A percentile compares a stretch with the other conserved stretches of the same genome.
phyloP scores from a whole-genome alignment of 345 rosid species.

The Eucalyptus grandis region DNA sequence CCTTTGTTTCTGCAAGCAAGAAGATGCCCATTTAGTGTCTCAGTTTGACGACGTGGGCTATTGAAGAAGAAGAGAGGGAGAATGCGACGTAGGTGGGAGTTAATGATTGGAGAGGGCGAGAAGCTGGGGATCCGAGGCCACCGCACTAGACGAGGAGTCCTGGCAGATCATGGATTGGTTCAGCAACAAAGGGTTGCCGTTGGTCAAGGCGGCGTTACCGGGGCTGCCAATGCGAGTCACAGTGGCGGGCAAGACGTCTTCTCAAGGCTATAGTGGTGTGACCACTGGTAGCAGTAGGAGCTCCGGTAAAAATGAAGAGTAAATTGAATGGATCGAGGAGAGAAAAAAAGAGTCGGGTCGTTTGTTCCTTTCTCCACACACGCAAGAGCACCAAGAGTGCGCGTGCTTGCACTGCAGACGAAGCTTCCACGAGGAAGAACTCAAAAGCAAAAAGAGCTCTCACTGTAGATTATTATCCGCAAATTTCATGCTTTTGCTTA shows the following conservation, averaged over 20 bases:
- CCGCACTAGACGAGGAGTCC: conserved; percentile 21
- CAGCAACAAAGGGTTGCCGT: conserved; percentile 29
- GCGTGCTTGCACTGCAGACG: not conserved
- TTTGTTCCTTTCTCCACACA: not conserved
- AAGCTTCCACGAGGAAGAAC: not conserved
- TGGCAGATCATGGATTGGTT: conserved; percentile 16
- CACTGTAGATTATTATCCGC: not conserved
- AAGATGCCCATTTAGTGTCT: conserved; percentile 27
- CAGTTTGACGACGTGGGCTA: conserved; percentile 37
- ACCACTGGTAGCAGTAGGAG: conserved; percentile 3
- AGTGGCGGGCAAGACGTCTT: not conserved
- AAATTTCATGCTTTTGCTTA: not conserved
- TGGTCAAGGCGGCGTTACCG: conserved; percentile 12
- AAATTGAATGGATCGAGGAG: not conserved
- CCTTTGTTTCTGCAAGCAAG: conserved; percentile 8
- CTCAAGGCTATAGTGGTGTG: conserved; percentile 2
- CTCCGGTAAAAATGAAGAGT: not conserved
- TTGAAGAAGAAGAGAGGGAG: conserved; percentile 3
- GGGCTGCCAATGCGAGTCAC: not conserved
- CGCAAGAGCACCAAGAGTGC: not conserved
- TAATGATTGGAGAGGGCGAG: not conserved
- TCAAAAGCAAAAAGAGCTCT: not conserved
- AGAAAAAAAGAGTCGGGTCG: not conserved
- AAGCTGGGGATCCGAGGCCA: not conserved
- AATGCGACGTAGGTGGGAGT: not conserved